Base-by-base conservation (phyloP, 1,284 basidiomycete genomes). In the Ganoderma boninense region DNA sequence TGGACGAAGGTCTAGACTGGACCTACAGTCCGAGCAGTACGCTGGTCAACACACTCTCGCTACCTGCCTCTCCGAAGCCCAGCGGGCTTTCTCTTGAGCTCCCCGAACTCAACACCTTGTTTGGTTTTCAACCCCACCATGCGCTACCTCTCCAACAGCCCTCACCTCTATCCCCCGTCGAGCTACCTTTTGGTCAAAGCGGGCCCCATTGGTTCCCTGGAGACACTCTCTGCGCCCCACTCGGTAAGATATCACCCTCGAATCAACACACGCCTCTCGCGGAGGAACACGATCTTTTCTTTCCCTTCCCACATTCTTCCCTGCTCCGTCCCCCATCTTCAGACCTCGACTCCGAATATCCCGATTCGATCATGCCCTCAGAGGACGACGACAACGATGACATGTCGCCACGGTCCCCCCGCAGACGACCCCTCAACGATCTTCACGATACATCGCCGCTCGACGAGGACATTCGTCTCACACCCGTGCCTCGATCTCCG, bases 401-500 rank as follows among this genome's bases (percentile, higher is more conserved):
- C 2, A 32, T 69, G 23, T 62, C 71, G 20, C 68, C 72, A 13
- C 57, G 74, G 44, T 74, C 76, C 29, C 74, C 74, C 3, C 68
- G 67, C 26, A 64, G 68, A 68, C 73, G 71, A 70, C 62, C 56
- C 14, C 68, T 74, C 32, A 72, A 71, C 62, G 73, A 72, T 46
- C 70, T 73, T 68, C 64, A 69, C 62, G 73, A 71, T 26, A 49
- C 63, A 13, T 68, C 59, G 7, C 73, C 63, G 16, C 65, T 67
- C 14, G 66, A 72, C 46, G 71, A 71, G 61, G 72, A 73, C 63
- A 49, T 71, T 11, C 74, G 62, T 52, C 66, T 69, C 16, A 77
- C 76, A 1, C 76, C 76, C 29, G 63, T 73, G 16, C 76, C 76
- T 52, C 72, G 72, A 43, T 75, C 76, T 1, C 73, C 76, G n/a